Percentiles rank a stretch among this genome's conserved stretches.
Evolutionary conservation across 352 stramenopile species (phyloP).

Genomic region (Phytopythium helicoides): DNA sequence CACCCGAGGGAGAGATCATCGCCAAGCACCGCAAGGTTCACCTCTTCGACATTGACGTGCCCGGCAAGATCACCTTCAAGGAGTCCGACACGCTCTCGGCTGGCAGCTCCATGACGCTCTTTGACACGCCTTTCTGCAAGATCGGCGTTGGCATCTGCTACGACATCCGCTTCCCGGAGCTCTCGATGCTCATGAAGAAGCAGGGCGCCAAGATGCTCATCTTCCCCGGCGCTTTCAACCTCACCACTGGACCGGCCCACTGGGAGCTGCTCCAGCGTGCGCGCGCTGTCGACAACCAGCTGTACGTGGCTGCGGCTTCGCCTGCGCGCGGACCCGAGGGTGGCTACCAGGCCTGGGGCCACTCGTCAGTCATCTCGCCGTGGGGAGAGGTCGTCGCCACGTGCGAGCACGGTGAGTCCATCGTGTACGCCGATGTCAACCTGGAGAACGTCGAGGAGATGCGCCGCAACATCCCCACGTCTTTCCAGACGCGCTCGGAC

Average conservation of each 20-base stretch:
- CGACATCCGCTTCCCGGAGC: slow-evolving; percentile 99
- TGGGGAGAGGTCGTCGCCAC: slow-evolving; percentile 98
- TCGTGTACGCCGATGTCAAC: slow-evolving; percentile 97
- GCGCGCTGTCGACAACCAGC: slow-evolving; percentile 93
- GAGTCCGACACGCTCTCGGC: slow-evolving; percentile 98
- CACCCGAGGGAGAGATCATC: slow-evolving; percentile 91
- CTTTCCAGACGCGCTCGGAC: slow-evolving; percentile 93
- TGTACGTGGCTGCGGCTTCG: slow-evolving; percentile 96
- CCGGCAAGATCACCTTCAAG: slow-evolving; percentile 98
- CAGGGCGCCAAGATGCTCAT: slow-evolving; percentile 86
- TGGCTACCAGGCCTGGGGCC: slow-evolving; percentile 98
- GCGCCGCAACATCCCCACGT: slow-evolving; percentile 95
- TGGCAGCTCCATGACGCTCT: slow-evolving; percentile 86
- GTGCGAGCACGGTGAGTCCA: slow-evolving; percentile 89
- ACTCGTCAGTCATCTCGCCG: slow-evolving; percentile 96
- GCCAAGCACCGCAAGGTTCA: slow-evolving; percentile 99
- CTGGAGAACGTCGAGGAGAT: slow-evolving; percentile 94
- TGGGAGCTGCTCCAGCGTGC: slow-evolving; percentile 98
- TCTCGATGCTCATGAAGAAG: slow-evolving; percentile 96
- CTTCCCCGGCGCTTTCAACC: slow-evolving; percentile 86
- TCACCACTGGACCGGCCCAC: slow-evolving; percentile 94
- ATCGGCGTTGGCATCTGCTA: slow-evolving; percentile 99
- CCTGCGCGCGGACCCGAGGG: slow-evolving; percentile 93
- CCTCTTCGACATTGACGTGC: slow-evolving; percentile 99
- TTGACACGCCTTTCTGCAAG: slow-evolving; percentile 89